phyloP scores from a whole-genome alignment of 495 filamentous ascomycete genomes.

The Staphylotrichum longicolle region DNA sequence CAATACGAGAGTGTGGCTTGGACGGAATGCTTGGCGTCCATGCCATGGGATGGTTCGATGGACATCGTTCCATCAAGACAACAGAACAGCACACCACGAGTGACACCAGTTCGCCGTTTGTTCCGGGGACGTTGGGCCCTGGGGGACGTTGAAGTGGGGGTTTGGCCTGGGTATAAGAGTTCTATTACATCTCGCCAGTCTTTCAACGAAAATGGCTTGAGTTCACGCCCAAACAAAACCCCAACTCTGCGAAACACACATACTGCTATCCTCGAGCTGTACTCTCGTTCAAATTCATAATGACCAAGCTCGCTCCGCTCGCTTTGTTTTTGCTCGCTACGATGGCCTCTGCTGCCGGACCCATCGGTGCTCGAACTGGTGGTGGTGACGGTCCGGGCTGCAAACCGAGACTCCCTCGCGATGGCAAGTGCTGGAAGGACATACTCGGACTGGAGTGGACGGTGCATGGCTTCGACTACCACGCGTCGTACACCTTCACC shows the following conservation, averaged over 20 bases:
- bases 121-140: too few relatives aligned
- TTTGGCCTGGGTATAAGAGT: too few relatives aligned
- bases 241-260: too few relatives aligned
- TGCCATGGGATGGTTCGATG: too few relatives aligned
- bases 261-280: not conserved
- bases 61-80: not conserved
- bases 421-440: conserved; percentile 19
- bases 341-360: conserved; percentile 2
- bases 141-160: too few relatives aligned
- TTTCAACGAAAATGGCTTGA: too few relatives aligned
- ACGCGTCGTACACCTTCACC: conserved; percentile 39
- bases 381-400: not conserved
- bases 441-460: conserved; percentile 19
- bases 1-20: conserved; percentile 13
- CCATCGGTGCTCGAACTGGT: not conserved
- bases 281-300: not conserved
- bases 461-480: conserved; percentile 36
- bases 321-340: not conserved
- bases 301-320: not conserved
- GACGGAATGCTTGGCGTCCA: not conserved
- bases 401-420: conserved; percentile 8
- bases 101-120: too few relatives aligned
- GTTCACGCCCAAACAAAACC: too few relatives aligned
- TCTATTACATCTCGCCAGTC: too few relatives aligned
- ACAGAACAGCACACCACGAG: not conserved